Conservation (phyloP, 2,329 filamentous ascomycete species). For the Talaromyces sp. region DNA sequence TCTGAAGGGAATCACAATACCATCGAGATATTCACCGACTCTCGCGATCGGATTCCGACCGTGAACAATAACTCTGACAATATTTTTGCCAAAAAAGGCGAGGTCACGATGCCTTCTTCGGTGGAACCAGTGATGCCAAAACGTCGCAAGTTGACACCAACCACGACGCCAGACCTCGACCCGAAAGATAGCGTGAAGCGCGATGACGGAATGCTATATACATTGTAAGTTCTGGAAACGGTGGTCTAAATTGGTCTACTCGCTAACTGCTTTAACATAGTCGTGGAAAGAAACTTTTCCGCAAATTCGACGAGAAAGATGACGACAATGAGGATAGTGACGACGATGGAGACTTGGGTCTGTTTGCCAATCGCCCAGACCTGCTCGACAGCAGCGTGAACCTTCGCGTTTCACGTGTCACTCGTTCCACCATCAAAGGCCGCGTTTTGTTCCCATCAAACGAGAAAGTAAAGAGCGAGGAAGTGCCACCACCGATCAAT, state of each 20-base stretch:
- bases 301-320: conserved; percentile 42
- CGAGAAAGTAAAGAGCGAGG: conserved; percentile 34
- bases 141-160: conserved; percentile 28
- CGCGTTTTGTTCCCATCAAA: conserved; percentile 53
- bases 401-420: conserved; percentile 43
- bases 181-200: conserved; percentile 47
- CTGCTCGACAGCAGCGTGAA: conserved; percentile 25
- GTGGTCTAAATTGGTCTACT: conserved; percentile 8
- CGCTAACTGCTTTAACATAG: conserved; percentile 32
- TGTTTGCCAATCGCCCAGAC: conserved; percentile 35
- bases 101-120: conserved; percentile 20
- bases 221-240: conserved; percentile 49
- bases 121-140: conserved; percentile 25
- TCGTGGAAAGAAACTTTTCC: conserved; percentile 57
- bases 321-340: conserved; percentile 36
- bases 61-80: conserved; percentile 48
- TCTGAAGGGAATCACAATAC: conserved; percentile 26
- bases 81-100: conserved; percentile 46
- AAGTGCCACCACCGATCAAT: conserved; percentile 24
- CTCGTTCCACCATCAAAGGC: conserved; percentile 54
- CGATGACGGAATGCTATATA: conserved; percentile 54
- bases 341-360: conserved; percentile 31
- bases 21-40: conserved; percentile 58
- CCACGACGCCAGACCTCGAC: conserved; percentile 33
- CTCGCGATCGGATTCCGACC: conserved; percentile 54